A percentile compares a stretch with the other conserved stretches of the same genome.
These are phyloP conservation scores for Gnaphalium uliginosum DNA, from an alignment of 129 eudicot species.

Conservation along the genomic window DNA sequence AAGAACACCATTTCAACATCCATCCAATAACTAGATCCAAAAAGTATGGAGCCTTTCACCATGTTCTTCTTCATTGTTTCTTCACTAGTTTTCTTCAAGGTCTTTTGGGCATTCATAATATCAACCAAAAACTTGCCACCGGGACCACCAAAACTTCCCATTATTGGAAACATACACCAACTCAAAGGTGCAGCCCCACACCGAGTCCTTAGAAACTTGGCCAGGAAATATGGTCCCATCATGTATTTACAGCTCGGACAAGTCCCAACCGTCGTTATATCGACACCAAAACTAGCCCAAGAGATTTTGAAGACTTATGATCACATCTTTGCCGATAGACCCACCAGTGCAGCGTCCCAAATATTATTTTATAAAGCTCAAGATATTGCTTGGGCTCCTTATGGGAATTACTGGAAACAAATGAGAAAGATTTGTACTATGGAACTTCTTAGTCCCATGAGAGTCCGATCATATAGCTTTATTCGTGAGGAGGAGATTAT, in stretches of 20 bases:
- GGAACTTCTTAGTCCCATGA: constrained; percentile 32
- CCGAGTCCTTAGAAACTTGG: constrained; percentile 3
- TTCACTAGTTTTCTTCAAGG: not conserved
- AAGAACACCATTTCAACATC: too few relatives aligned
- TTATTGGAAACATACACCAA: constrained; percentile 27
- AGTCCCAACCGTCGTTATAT: constrained; percentile 3
- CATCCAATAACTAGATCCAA: not conserved
- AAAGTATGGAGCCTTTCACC: not conserved
- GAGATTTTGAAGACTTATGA: constrained; percentile 9
- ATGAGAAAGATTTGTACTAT: constrained; percentile 26
- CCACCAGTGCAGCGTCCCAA: constrained; percentile 5
- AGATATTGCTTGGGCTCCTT: constrained; percentile 27
- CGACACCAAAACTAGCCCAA: constrained; percentile 21
- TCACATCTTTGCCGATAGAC: not conserved
- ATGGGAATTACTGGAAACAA: constrained; percentile 35
- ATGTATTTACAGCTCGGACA: constrained; percentile 18
- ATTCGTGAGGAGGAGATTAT: constrained; percentile 27
- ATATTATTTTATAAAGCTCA: constrained; percentile 22
- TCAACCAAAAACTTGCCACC: constrained; percentile 16
- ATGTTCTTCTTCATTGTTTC: constrained; percentile 13
- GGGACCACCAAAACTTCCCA: constrained; percentile 18
- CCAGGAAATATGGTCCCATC: constrained; percentile 18
- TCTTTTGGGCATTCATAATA: not conserved
- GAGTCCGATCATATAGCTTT: constrained; percentile 13
- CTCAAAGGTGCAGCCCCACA: constrained; percentile 1